These are phyloP conservation scores for Collybia mongolica DNA, from an alignment of 768 basidiomycete genomes.

Conservation along the genomic window DNA sequence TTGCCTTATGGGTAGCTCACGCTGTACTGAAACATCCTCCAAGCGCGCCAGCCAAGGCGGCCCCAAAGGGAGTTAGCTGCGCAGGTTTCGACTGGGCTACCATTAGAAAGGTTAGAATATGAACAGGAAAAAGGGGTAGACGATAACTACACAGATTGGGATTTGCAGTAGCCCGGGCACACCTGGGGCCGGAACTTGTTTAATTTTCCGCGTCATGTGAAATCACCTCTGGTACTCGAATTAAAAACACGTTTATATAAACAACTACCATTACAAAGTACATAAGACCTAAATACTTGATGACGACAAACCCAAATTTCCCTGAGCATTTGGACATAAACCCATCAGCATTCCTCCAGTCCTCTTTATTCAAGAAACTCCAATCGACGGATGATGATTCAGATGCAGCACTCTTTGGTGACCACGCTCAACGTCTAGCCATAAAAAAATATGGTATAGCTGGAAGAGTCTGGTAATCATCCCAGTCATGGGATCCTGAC, in stretches of 20 bases:
- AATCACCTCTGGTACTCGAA: background rate
- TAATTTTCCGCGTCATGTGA: conserved; percentile 11
- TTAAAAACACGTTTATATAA: no score
- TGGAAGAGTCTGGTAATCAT: conserved; percentile 74
- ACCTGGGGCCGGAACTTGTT: conserved; percentile 13
- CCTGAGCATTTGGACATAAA: conserved; percentile 33
- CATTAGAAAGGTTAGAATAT: conserved; percentile 28
- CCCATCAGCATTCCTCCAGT: conserved; percentile 16
- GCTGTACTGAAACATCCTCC: conserved; percentile 93
- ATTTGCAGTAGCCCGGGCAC: background rate
- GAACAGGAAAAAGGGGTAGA: conserved; percentile 8
- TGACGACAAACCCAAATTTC: conserved; percentile 30
- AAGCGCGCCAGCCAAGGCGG: conserved; percentile 89
- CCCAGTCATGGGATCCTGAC: conserved; percentile 7
- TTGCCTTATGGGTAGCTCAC: conserved; percentile 45
- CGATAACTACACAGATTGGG: conserved; percentile 15
- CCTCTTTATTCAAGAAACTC: no score
- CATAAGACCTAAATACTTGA: no score
- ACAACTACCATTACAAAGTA: no score
- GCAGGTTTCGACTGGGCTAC: conserved; percentile 55
- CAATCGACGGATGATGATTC: no score
- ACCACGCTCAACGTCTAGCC: conserved; percentile 47
- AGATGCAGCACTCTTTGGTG: conserved; percentile 21
- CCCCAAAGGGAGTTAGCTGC: conserved; percentile 81
- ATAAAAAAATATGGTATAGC: conserved; percentile 81